These are phyloP conservation scores for Cercospora sp. DNA, from an alignment of 2,329 filamentous ascomycete genomes.

Conservation along the genomic window DNA sequence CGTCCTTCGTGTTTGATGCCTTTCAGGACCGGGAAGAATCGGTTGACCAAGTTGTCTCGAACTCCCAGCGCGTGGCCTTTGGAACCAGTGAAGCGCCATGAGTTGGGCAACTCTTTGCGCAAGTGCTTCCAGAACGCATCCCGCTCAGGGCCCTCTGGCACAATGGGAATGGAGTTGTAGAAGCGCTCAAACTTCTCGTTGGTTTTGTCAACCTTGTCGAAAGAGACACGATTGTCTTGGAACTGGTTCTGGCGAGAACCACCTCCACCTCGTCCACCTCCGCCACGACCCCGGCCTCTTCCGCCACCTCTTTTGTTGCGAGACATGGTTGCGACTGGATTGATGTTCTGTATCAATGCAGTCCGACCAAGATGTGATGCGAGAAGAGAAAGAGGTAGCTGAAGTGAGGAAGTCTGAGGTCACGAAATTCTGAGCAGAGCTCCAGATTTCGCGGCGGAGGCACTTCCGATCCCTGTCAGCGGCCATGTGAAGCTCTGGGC, in stretches of 20 bases:
- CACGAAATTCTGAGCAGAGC: slow-evolving; percentile 8
- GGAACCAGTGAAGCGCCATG: slow-evolving; percentile 94
- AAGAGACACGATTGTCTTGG: slow-evolving; percentile 44
- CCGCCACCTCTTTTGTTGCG: slow-evolving; percentile 29
- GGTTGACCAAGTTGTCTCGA: slow-evolving; percentile 79
- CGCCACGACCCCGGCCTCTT: slow-evolving; percentile 25
- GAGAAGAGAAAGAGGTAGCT: neutral
- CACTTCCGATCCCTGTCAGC: slow-evolving; percentile 7
- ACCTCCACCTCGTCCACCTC: slow-evolving; percentile 30
- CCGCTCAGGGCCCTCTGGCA: slow-evolving; percentile 72
- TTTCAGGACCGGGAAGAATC: slow-evolving; percentile 88
- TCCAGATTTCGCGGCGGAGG: slow-evolving; percentile 11
- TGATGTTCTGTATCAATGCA: neutral
- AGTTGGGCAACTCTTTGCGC: slow-evolving; percentile 86
- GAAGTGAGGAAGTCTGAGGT: neutral
- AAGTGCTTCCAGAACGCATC: slow-evolving; percentile 81
- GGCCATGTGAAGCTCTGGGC: slow-evolving; percentile 9
- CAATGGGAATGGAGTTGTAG: slow-evolving; percentile 75
- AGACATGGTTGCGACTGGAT: slow-evolving; percentile 21
- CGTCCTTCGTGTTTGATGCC: slow-evolving; percentile 81
- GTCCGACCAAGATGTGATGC: neutral
- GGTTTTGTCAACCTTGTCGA: slow-evolving; percentile 67
- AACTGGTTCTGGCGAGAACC: slow-evolving; percentile 31
- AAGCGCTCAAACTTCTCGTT: slow-evolving; percentile 85
- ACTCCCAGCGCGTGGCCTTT: slow-evolving; percentile 94